A percentile compares a stretch with the other conserved stretches of the same genome.
phyloP scores from a whole-genome alignment of 2,329 filamentous ascomycete genomes.

The Ophiosphaerella narmari region DNA sequence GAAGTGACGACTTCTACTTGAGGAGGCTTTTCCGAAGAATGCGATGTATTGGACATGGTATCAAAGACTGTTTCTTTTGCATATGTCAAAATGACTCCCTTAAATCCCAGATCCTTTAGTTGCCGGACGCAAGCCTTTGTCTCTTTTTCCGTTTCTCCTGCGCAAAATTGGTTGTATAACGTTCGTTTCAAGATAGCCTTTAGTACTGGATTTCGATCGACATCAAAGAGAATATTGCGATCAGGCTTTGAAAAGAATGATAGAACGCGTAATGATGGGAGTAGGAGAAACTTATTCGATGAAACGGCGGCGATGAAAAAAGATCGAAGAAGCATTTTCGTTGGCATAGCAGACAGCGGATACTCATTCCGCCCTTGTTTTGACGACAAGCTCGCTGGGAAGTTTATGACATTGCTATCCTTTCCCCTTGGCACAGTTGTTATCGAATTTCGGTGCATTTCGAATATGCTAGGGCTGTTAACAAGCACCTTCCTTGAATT shows the following conservation, averaged over 20 bases:
- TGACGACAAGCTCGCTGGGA: constrained; percentile 4
- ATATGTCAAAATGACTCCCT: constrained; percentile 83
- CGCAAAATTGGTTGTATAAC: constrained; percentile 90
- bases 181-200: constrained; percentile 74
- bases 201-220: constrained; percentile 76
- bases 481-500: not conserved
- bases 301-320: constrained; percentile 53
- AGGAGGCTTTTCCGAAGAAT: constrained; percentile 16
- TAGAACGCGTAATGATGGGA: constrained; percentile 46
- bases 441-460: constrained; percentile 17
- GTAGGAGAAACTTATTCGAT: constrained; percentile 50
- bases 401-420: not conserved
- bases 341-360: constrained; percentile 34
- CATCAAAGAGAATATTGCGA: constrained; percentile 53
- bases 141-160: constrained; percentile 73
- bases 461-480: constrained; percentile 6
- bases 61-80: constrained; percentile 67
- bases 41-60: constrained; percentile 32
- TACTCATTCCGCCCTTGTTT: constrained; percentile 12
- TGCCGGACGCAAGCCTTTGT: constrained; percentile 66
- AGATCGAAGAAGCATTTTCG: constrained; percentile 34
- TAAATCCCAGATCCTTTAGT: constrained; percentile 73
- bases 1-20: constrained; percentile 3
- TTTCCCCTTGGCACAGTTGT: constrained; percentile 15
- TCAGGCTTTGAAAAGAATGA: constrained; percentile 47